phyloP scores from a whole-genome alignment of 345 rosid genomes.

The Acer campestre region DNA sequence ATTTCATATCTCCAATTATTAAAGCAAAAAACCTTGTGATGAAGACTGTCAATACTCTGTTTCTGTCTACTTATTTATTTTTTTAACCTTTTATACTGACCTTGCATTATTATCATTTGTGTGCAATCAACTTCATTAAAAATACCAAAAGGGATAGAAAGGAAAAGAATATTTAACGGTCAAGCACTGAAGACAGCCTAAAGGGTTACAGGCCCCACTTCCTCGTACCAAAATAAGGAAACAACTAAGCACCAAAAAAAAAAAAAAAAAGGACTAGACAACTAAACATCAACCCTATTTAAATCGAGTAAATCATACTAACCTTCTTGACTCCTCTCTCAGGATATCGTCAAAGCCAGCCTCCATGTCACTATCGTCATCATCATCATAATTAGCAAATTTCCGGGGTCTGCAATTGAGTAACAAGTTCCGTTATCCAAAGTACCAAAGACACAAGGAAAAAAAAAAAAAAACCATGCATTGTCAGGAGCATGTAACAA shows the following conservation, averaged over 20 bases:
- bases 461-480: not conserved
- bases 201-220: not conserved
- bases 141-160: too few species aligned
- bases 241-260: not conserved
- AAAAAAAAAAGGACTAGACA: not conserved
- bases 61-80: too few species aligned
- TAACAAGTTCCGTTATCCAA: not conserved
- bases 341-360: slow-evolving; percentile 76
- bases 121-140: not conserved
- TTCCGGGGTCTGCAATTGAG: slow-evolving; percentile 38
- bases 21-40: not conserved
- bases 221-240: not conserved
- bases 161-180: too few species aligned
- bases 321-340: slow-evolving; percentile 84
- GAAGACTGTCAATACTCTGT: too few species aligned
- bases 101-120: not conserved
- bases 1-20: not conserved
- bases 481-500: not conserved
- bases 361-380: slow-evolving; percentile 79
- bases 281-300: not conserved
- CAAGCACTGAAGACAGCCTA: not conserved
- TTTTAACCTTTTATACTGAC: not conserved
- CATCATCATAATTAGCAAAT: slow-evolving; percentile 48
- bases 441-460: not conserved
- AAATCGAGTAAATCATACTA: slow-evolving; percentile 14